These are phyloP conservation scores for Cyclotella kingstonii DNA, from an alignment of 108 stramenopile species.

Conservation along the genomic window DNA sequence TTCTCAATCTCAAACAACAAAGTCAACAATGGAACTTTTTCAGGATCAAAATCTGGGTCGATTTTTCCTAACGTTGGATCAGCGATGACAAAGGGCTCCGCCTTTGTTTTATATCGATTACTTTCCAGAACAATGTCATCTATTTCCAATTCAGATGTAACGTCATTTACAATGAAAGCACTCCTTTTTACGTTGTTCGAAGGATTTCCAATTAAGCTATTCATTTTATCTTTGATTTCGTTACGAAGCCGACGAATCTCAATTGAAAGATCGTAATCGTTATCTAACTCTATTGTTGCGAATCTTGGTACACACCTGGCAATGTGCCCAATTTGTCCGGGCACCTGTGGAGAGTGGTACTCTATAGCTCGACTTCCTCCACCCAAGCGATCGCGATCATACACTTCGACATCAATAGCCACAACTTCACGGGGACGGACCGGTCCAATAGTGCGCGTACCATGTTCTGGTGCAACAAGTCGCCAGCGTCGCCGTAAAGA, in stretches of 20 bases:
- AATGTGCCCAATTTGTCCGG: constrained; percentile 45
- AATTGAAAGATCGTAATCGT: constrained; percentile 47
- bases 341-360: neutral
- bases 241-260: constrained; percentile 18
- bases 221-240: constrained; percentile 10
- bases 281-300: constrained; percentile 75
- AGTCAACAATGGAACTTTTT: constrained; percentile 75
- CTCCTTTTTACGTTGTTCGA: constrained; percentile 13
- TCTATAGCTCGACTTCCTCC: constrained; percentile 34
- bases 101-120: constrained; percentile 45
- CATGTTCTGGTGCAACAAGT: constrained; percentile 83
- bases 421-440: constrained; percentile 68
- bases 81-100: constrained; percentile 77
- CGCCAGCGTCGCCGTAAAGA: constrained; percentile 70
- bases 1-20: constrained; percentile 79
- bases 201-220: neutral
- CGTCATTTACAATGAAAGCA: constrained; percentile 12
- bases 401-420: constrained; percentile 82
- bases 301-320: constrained; percentile 77
- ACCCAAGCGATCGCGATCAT: constrained; percentile 57
- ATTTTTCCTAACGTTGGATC: constrained; percentile 79
- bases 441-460: constrained; percentile 55
- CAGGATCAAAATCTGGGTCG: constrained; percentile 77
- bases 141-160: constrained; percentile 28
- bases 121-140: constrained; percentile 4